phyloP scores from a whole-genome alignment of 768 basidiomycete genomes.

The Leccinum boreale region DNA sequence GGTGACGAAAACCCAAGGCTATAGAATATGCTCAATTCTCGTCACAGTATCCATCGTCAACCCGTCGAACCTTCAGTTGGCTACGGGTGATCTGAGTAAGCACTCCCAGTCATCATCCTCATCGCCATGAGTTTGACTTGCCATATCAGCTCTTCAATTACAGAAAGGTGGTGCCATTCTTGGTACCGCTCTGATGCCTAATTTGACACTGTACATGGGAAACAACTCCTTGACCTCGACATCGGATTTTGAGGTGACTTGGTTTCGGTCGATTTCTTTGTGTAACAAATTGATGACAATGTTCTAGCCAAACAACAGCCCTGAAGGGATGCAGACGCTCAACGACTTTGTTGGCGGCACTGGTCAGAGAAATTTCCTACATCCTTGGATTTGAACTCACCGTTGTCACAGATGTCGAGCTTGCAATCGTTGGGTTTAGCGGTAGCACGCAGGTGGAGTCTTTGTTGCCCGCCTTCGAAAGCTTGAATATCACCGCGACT shows the following conservation, averaged over 20 bases:
- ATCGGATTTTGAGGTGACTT: conserved; percentile 47
- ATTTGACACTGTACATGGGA: conserved; percentile 55
- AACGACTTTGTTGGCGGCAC: conserved; percentile 64
- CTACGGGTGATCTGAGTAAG: conserved; percentile 62
- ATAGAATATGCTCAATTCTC: background rate
- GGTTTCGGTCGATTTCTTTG: background rate
- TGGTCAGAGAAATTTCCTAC: conserved; percentile 30
- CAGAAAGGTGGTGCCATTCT: conserved; percentile 47
- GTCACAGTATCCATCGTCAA: conserved; percentile 58
- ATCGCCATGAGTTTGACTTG: background rate
- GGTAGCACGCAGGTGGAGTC: conserved; percentile 60
- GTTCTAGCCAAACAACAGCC: conserved; percentile 54
- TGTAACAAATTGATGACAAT: background rate
- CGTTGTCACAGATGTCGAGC: conserved; percentile 43
- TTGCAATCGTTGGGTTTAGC: conserved; percentile 55
- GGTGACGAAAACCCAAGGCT: conserved; percentile 2
- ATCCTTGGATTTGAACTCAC: background rate
- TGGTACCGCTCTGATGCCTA: conserved; percentile 61
- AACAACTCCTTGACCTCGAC: conserved; percentile 53
- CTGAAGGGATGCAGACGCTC: conserved; percentile 59
- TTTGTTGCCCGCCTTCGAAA: conserved; percentile 57
- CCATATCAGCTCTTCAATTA: conserved; percentile 50
- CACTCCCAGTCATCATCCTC: conserved; percentile 1
- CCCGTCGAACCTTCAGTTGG: conserved; percentile 62
- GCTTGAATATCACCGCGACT: conserved; percentile 50